Evolutionary conservation across 75 land plant species (phyloP).

Genomic region (Pseudotsuga menziesii): DNA sequence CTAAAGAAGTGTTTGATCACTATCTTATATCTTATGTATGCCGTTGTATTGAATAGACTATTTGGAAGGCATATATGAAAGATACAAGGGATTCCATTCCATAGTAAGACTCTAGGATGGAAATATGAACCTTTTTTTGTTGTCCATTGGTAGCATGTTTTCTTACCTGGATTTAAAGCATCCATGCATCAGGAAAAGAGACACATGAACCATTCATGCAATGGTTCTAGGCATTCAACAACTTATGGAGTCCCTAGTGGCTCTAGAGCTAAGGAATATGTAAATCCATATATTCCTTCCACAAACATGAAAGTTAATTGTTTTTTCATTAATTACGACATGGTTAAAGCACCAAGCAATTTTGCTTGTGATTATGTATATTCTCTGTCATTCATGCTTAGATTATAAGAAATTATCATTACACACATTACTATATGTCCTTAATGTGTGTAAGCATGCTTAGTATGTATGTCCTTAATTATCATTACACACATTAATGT

Average conservation of each 20-base stretch:
- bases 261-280: not conserved
- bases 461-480: no score
- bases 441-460: no score
- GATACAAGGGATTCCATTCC: not conserved
- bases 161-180: conserved; percentile 1
- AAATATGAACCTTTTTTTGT: not conserved
- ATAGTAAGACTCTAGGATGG: not conserved
- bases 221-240: not conserved
- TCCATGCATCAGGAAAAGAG: not conserved
- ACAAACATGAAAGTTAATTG: conserved; percentile 5
- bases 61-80: not conserved
- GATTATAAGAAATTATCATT: not conserved
- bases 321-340: no score
- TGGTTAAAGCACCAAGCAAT: no score
- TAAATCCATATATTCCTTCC: not conserved
- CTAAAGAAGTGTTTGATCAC: not conserved
- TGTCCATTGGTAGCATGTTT: not conserved
- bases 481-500: no score
- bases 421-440: not conserved
- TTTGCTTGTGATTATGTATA: not conserved
- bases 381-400: not conserved
- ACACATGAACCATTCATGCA: not conserved
- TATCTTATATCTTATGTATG: conserved; percentile 4
- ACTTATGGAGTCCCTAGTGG: not conserved
- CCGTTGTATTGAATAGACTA: not conserved